Evolutionary conservation across 768 basidiomycete species (phyloP).

Genomic region (Podaxis pistillaris): DNA sequence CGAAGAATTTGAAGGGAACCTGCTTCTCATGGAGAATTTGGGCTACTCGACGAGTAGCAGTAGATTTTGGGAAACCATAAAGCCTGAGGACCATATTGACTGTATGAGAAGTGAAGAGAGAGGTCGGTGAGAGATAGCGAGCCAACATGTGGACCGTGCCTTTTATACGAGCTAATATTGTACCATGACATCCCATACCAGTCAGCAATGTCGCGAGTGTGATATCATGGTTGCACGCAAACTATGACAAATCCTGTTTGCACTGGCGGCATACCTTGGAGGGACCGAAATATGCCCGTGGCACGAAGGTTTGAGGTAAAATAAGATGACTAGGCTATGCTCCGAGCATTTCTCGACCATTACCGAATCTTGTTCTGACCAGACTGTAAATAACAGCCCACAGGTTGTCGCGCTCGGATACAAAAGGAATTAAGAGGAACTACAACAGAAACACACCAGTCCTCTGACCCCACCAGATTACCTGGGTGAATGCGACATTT

Average conservation of each 20-base stretch:
- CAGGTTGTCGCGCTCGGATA: no score
- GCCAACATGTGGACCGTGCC: background rate
- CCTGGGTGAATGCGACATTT: no score
- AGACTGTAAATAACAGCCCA: no score
- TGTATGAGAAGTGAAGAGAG: background rate
- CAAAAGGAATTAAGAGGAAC: no score
- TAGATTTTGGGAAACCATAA: slow-evolving; percentile 39
- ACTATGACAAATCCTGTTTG: background rate
- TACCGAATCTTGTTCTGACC: no score
- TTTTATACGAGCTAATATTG: background rate
- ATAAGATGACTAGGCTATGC: background rate
- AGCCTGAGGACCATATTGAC: slow-evolving; percentile 43
- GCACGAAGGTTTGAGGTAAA: background rate
- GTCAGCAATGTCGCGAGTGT: background rate
- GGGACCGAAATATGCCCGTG: background rate
- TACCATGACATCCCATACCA: background rate
- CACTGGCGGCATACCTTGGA: background rate
- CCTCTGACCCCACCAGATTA: no score
- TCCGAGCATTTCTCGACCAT: no score
- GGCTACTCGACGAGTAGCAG: slow-evolving; percentile 48
- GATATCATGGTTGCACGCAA: background rate
- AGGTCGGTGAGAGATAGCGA: background rate
- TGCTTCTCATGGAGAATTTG: slow-evolving; percentile 52
- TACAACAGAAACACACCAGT: no score
- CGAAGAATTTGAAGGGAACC: slow-evolving; percentile 51